Evolutionary conservation across 805 yeast species (phyloP), one percentile per base, ranked within the genome.

Genomic region (Starmerella scarabaei): DNA sequence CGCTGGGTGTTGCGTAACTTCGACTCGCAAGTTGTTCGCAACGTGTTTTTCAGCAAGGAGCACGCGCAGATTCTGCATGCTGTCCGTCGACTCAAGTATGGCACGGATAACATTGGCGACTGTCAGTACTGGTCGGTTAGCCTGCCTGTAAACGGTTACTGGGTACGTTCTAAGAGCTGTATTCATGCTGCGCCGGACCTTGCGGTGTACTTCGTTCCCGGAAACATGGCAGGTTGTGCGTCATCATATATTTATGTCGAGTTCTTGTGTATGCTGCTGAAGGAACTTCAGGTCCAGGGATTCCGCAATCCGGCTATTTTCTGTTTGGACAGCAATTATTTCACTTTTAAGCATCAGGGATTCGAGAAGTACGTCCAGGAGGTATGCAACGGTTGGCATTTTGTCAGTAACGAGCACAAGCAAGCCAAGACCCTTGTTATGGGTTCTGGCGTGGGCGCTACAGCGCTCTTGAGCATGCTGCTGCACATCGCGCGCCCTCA

Each of bases 391-490:
- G 62, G 57, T 0, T 69, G 69, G 64, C 47, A 49, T 15, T 53
- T 56, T 35, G 42, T 64, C 5, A 42, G 47, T 0, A 23, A 40
- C 5, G 41, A 29, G 3, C 39, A 50, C 33, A 60, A 60, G 0
- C 36, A 41, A 0, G 53, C 69, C 1, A 56, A 56, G 19, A 34
- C 56, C 2, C 53, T 67, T 3, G 33, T 67, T 4, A 50, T 59
- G 36, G 76, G 75, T 0, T 74, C 71, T 38, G 68, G 74, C 0
- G 53, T 62, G 3, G 76, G 77, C 1, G 74, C 69, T 0, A 66
- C 64, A n/a, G 44, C 67, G 29, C 55, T 58, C 3, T 44, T 68
- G 35, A 50, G 65, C 11, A 48, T 65, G 37, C 39, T 68, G 36
- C 54, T 65, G 16, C 65, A 63, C 45, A 50, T 61, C 23, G 54